Evolutionary conservation across 2,329 filamentous ascomycete species (phyloP), one percentile per base, ranked within the genome.

Genomic region (Conoideocrella luteorostrata): DNA sequence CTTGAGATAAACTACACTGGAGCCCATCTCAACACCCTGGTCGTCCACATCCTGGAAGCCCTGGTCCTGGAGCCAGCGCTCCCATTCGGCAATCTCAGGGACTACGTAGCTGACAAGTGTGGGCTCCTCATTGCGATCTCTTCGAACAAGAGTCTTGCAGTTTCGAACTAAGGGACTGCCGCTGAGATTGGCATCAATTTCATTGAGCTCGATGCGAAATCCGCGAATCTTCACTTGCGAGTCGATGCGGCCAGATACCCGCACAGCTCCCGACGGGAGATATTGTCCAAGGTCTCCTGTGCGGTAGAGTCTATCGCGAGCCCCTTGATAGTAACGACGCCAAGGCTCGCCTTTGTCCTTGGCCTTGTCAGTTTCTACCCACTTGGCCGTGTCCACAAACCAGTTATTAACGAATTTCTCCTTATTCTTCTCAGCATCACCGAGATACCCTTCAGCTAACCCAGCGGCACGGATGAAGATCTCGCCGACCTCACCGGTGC

Each of bases 91-190:
- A 4, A 52, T 84, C 54, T 95, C 86, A 5, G 88, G 88, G 3
- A 95, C 89, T 48, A 95, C 78, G 62, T 95, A 95, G 61, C 83
- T 93, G 56, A 95, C 87, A 28, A 96, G 69, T 0, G 78, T 90
- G 15, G 80, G 87, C 62, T 96, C 91, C 62, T 62, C 88, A 40
- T 66, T 55, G 12, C 30, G 26, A 30, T 62, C 50, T 48, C 59
- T 51, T 36, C 63, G 79, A 4, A 97, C 80, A 3, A 97, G 69
- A 0, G 91, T 97, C 52, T 88, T 82, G 64, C 86, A 88, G 52
- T 97, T 91, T 32, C 88, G 77, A 20, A 97, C 78, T 20, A 94
- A 67, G 1, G 78, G 80, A 64, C 87, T 79, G 35, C 81, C 76
- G 43, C 80, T 85, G 37, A 96, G 69, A 61, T 95, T 84, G 33